Evolutionary conservation across 495 filamentous ascomycete species (phyloP), one percentile per base, ranked within the genome.

Genomic region (Amniculicola lignicola): DNA sequence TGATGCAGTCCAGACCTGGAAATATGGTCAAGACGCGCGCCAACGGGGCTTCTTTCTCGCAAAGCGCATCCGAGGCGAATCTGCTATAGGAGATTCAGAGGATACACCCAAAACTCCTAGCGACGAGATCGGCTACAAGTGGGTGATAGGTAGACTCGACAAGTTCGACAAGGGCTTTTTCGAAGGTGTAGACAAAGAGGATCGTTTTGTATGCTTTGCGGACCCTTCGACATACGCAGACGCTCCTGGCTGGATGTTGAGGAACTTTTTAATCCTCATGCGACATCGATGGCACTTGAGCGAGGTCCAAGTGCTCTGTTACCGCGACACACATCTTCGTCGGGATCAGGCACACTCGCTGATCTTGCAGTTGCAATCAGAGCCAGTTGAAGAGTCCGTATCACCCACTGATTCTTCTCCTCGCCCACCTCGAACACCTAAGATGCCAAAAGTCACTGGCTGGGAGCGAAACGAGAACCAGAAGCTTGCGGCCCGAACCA

Each of bases 11-110:
- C 84, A 90, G 57, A 89, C 88, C 14, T 98, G 93, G 93, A 82
- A 81, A 52, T 90, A 89, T 67, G 75, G 74, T 14, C 81, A 84
- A 29, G 90, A 96, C 69, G 75, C 77, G 28, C 78, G 87, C 49
- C 89, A 98, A 66, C 83, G 90, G 63, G 93, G 93, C 9, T 98
- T 96, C 73, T 98, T 98, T 68, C 74, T 98, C 9, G 90, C 87
- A 23, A 94, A 91, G 64, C 86, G 81, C 62, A 61, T 81, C n/a
- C 74, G 72, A 11, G 59, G 51, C 9, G 60, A 63, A 2, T 21
- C 46, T 6, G n/a, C n/a, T n/a, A n/a, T n/a, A n/a, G n/a, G n/a
- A n/a, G 48, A 43, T 62, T 47, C 29, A 25, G 49, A 63, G 24
- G 64, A 58, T 38, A 28, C 51, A 62, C 75, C 67, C 53, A 72